Conservation (phyloP, 495 filamentous ascomycete species). For the Penicillium cinerascens region DNA sequence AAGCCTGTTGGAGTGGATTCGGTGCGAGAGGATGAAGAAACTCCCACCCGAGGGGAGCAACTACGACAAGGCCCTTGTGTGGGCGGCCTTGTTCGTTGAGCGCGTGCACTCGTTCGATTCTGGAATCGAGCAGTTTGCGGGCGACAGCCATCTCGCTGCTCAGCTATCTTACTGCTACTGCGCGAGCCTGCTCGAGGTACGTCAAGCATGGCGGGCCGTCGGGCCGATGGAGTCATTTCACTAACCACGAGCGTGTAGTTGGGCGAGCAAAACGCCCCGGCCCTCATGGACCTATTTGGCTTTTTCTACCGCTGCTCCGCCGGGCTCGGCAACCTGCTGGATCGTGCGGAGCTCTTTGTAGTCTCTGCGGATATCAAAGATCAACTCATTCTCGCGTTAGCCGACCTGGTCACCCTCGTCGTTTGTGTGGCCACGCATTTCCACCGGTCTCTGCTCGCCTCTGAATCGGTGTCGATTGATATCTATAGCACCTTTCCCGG, state of each 20-base stretch:
- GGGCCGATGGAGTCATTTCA: not conserved
- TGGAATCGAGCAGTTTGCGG: constrained; percentile 25
- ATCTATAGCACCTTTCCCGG: constrained; percentile 23
- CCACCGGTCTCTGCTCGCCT: constrained; percentile 16
- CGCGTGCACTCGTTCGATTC: constrained; percentile 18
- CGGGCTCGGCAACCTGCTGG: constrained; percentile 22
- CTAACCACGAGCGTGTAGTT: constrained; percentile 10
- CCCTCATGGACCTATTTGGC: constrained; percentile 22
- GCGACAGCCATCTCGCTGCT: constrained; percentile 23
- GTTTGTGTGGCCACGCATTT: constrained; percentile 27
- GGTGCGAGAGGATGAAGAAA: constrained; percentile 19
- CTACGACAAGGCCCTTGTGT: constrained; percentile 21
- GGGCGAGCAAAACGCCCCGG: constrained; percentile 25
- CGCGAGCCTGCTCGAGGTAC: constrained; percentile 24
- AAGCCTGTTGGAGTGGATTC: constrained; percentile 14
- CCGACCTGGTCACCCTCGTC: constrained; percentile 28
- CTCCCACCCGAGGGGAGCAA: constrained; percentile 27
- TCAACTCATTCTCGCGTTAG: constrained; percentile 26
- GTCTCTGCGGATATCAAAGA: constrained; percentile 31
- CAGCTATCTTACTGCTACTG: constrained; percentile 27
- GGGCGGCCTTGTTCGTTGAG: constrained; percentile 14
- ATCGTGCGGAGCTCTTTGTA: constrained; percentile 25
- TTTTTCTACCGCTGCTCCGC: constrained; percentile 27
- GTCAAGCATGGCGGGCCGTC: not conserved
- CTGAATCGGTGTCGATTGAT: constrained; percentile 19